Base-by-base conservation (phyloP, 176 grass and related monocot genomes). In the Carex cristatella region DNA sequence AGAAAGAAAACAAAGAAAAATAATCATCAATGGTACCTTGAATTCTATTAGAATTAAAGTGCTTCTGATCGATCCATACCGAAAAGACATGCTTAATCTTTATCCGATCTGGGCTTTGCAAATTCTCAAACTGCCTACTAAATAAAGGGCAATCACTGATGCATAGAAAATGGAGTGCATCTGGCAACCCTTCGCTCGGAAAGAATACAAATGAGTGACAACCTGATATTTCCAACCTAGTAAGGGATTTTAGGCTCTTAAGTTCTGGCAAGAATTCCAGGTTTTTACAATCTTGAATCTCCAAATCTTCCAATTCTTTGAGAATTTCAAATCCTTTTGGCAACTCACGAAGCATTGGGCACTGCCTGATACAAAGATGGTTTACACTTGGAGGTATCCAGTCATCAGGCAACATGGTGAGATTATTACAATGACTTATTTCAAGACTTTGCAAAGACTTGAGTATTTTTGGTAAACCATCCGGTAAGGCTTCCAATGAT, bases 281-380 rank as follows among this genome's bases (percentile, higher is more conserved):
- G 27, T 64, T 2, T 65, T 37, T n/a, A 51, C 91, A 94, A 6
- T 60, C 65, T 33, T 68, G 10, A 7, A 94, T 87, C 54, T 86
- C 87, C 63, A 89, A 76, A 66, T 51, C 70, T 55, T 94, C 92
- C 65, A 94, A 74, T 11, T 18, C 12, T 82, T 12, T 55, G 4
- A 91, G 85, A 63, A 10, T 49, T n/a, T 68, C 18, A 16, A 91
- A 77, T 61, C 82, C 65, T 9, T 11, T 69, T 13, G 92, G 87
- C 19, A 89, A 30, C 37, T 28, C 0, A 4, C 13, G 74, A 73
- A 93, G 86, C 49, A 10, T 28, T 12, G 86, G 66, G 10, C 91
- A 91, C 0, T 91, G 69, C n/a, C 18, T 81, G 60, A 92, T 42
- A 0, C 28, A 71, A 16, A 92, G 62, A 40, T 79, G 30, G 0